These are phyloP conservation scores for Ceratobasidium papillatum DNA, from an alignment of 1,284 basidiomycete species.

Conservation along the genomic window DNA sequence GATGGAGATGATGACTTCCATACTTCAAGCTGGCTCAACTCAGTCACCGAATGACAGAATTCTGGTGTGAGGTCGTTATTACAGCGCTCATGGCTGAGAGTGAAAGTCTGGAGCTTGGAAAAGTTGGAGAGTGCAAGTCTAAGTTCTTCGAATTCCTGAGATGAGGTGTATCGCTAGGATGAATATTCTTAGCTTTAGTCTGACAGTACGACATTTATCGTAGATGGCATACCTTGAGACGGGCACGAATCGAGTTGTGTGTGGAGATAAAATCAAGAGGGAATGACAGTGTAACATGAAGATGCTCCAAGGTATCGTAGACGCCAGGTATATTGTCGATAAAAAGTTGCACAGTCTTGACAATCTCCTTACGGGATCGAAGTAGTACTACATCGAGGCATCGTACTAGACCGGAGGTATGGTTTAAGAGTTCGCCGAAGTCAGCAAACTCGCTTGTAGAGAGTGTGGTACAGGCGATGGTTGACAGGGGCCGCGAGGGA, in stretches of 20 bases:
- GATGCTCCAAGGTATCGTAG: conserved; percentile 9
- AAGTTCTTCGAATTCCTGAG: conserved; percentile 21
- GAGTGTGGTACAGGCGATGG: conserved; percentile 8
- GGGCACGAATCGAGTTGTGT: conserved; percentile 20
- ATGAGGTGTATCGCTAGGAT: conserved; percentile 3
- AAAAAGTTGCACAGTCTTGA: conserved; percentile 13
- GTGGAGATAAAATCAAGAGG: conserved; percentile 33
- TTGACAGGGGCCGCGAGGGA: conserved; percentile 9
- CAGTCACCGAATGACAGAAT: conserved; percentile 26
- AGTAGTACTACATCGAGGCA: conserved; percentile 6
- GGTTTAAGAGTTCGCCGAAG: conserved; percentile 7
- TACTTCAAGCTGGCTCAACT: conserved; percentile 11
- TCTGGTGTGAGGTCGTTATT: conserved; percentile 25
- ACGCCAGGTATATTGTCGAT: conserved; percentile 16
- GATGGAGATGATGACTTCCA: conserved; percentile 26
- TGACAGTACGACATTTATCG: too few species aligned
- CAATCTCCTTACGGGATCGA: conserved; percentile 7
- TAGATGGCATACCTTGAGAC: conserved; percentile 16
- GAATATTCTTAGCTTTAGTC: neutral
- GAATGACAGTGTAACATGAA: conserved; percentile 13
- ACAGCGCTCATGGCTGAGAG: conserved; percentile 21
- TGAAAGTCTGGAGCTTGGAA: conserved; percentile 12
- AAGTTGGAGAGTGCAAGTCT: conserved; percentile 12
- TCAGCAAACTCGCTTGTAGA: conserved; percentile 9
- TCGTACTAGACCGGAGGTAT: neutral